These are phyloP conservation scores for Cerrena zonata DNA, from an alignment of 1,284 basidiomycete species.

Conservation along the genomic window DNA sequence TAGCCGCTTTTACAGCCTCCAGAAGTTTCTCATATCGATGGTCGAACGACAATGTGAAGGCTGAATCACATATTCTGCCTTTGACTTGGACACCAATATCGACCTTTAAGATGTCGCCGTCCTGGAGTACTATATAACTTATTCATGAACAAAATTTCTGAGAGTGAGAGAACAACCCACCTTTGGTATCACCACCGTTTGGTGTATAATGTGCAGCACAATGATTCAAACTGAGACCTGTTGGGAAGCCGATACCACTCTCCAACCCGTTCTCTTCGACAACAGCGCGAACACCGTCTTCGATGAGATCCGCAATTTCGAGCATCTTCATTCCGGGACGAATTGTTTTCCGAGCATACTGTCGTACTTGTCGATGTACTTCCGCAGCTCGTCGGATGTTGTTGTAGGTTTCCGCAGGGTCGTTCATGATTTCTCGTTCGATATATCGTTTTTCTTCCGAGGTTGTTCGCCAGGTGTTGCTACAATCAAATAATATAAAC, in stretches of 20 bases:
- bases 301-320: conserved; percentile 91
- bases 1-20: conserved; percentile 90
- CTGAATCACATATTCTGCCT: conserved; percentile 91
- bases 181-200: conserved; percentile 86
- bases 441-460: conserved; percentile 86
- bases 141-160: conserved; percentile 7
- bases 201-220: conserved; percentile 97
- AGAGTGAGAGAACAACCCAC: conserved; percentile 54
- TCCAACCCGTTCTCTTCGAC: conserved; percentile 89
- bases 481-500: conserved; percentile 25
- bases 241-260: conserved; percentile 91
- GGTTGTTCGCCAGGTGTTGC: conserved; percentile 82
- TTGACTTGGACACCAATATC: conserved; percentile 97
- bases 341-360: conserved; percentile 78
- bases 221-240: conserved; percentile 89
- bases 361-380: conserved; percentile 91
- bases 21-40: conserved; percentile 86
- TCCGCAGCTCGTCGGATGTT: conserved; percentile 89
- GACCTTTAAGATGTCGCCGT: conserved; percentile 89
- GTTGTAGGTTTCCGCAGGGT: conserved; percentile 80
- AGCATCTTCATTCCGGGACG: conserved; percentile 93
- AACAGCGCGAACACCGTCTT: conserved; percentile 83
- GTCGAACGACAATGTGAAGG: conserved; percentile 89
- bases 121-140: conserved; percentile 58
- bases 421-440: conserved; percentile 73